Conservation (phyloP, 169 alveolate species). For the Eimeria praecox region DNA sequence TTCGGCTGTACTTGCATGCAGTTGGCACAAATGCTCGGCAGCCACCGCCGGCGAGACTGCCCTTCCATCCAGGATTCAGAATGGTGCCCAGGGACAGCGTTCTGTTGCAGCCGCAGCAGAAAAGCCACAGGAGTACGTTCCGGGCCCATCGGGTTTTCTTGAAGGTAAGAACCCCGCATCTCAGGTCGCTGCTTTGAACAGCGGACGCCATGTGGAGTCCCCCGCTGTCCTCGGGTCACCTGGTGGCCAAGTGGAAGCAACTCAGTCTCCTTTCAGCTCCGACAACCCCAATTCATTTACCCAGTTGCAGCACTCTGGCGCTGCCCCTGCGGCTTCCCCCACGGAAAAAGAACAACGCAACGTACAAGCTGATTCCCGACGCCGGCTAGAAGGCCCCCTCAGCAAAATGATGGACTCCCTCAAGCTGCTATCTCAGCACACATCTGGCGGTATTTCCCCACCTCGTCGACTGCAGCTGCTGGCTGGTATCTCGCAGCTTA, state of each 20-base stretch:
- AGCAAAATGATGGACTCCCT: background rate
- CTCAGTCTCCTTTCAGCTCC: background rate
- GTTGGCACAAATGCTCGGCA: conserved; percentile 3
- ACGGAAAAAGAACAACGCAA: background rate
- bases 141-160: background rate
- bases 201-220: background rate
- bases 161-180: conserved; percentile 41
- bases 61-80: background rate
- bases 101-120: background rate
- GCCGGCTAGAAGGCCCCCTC: background rate
- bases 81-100: background rate
- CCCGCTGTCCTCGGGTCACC: background rate
- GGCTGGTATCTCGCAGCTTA: conserved; percentile 10
- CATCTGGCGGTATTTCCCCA: background rate
- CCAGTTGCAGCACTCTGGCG: background rate
- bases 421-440: background rate
- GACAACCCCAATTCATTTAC: background rate
- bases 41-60: conserved; percentile 9
- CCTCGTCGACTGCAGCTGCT: conserved; percentile 59
- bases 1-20: conserved; percentile 22
- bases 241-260: background rate
- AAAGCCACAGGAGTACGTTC: conserved; percentile 6
- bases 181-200: conserved; percentile 47
- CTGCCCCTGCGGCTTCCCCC: background rate
- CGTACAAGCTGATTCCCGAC: background rate